Percentiles rank a stretch among this genome's conserved stretches.
Evolutionary conservation across 768 basidiomycete species (phyloP).

Genomic region (Clitopilus passeckerianus): DNA sequence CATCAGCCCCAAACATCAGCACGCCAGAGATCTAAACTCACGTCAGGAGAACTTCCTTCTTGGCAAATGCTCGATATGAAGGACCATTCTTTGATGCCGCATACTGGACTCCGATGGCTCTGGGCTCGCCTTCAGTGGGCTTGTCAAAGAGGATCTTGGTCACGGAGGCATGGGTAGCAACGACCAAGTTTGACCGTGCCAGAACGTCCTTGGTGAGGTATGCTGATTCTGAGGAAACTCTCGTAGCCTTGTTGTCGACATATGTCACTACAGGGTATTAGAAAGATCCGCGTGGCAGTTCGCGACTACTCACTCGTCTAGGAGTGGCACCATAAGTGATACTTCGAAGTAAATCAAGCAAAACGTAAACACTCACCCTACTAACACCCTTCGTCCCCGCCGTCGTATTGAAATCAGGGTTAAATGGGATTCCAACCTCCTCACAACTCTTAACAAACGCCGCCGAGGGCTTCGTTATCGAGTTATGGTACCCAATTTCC

Average conservation of each 20-base stretch:
- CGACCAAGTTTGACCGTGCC: constrained; percentile 53
- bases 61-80: constrained; percentile 37
- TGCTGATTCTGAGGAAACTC: constrained; percentile 57
- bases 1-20: neutral
- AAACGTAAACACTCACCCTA: constrained; percentile 30
- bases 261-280: constrained; percentile 50
- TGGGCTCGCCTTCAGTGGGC: constrained; percentile 21
- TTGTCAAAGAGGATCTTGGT: constrained; percentile 47
- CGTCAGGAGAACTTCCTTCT: constrained; percentile 57
- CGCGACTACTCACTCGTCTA: constrained; percentile 23
- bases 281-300: neutral
- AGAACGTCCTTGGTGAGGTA: constrained; percentile 61
- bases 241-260: constrained; percentile 40
- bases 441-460: constrained; percentile 49
- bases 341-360: neutral
- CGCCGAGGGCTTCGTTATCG: constrained; percentile 30
- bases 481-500: constrained; percentile 44
- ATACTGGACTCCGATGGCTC: constrained; percentile 57
- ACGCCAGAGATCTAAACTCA: constrained; percentile 20
- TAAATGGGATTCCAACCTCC: constrained; percentile 45
- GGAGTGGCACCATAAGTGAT: neutral
- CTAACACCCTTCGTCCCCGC: constrained; percentile 51
- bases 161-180: constrained; percentile 46
- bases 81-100: constrained; percentile 24
- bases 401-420: constrained; percentile 51